A percentile compares a stretch with the other conserved stretches of the same genome.
Evolutionary conservation across 176 grass and related monocot genomes (phyloP).

Genomic region (Triticum urartu): DNA sequence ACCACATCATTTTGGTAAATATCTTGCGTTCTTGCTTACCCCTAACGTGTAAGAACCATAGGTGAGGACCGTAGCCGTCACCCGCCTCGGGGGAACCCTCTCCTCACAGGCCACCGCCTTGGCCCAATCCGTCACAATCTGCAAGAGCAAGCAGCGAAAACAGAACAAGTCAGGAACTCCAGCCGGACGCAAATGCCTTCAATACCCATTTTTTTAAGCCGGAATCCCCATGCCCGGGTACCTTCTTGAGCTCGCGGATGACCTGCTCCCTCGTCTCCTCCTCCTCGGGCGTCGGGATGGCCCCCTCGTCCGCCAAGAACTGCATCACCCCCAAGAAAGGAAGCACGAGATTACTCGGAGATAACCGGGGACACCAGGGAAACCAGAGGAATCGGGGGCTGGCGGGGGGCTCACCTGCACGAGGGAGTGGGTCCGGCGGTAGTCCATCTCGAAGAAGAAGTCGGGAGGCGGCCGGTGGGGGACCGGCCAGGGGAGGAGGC

Average conservation of each 20-base stretch:
- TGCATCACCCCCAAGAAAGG: background rate
- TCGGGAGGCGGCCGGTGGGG: slow-evolving; percentile 11
- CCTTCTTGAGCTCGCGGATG: slow-evolving; percentile 62
- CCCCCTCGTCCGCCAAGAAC: slow-evolving; percentile 44
- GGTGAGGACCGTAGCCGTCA: slow-evolving; percentile 47
- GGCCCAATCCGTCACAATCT: slow-evolving; percentile 64
- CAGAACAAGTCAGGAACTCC: background rate
- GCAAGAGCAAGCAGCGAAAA: background rate
- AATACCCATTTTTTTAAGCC: background rate
- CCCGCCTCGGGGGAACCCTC: slow-evolving; percentile 16
- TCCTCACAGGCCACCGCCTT: slow-evolving; percentile 45
- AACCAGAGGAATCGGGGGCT: background rate
- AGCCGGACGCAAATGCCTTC: background rate
- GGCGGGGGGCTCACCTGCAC: slow-evolving; percentile 22
- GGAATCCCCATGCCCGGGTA: background rate
- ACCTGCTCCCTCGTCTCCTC: slow-evolving; percentile 47
- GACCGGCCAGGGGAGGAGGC: background rate
- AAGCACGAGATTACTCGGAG: background rate
- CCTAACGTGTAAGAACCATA: slow-evolving; percentile 76
- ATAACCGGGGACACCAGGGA: background rate
- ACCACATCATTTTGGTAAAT: background rate
- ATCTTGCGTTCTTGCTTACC: slow-evolving; percentile 38
- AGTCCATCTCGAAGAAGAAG: slow-evolving; percentile 40
- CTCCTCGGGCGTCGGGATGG: slow-evolving; percentile 49
- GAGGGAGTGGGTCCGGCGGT: slow-evolving; percentile 45